Evolutionary conservation across 2,329 filamentous ascomycete species (phyloP), one percentile per base, ranked within the genome.

Genomic region (Colletotrichum spaethianum): DNA sequence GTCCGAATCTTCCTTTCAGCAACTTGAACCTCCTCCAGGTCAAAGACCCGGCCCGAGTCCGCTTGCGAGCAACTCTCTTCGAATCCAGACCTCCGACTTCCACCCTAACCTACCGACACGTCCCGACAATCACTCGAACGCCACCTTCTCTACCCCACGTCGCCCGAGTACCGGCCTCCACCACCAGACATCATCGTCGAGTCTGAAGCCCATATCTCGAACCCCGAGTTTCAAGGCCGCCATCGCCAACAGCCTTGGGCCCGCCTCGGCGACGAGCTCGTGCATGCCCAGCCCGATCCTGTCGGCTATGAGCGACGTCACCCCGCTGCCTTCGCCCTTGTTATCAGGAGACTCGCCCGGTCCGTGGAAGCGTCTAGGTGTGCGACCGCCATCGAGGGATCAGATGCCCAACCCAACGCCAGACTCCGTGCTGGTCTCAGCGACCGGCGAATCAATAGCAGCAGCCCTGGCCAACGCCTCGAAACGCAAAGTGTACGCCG

Each of bases 291-390:
- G 93, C 67, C 93, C 93, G 4, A 89, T 93, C 74, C 89, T 95
- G 66, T 88, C 91, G 71, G 93, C 93, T 56, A 92, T 95, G 90
- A 91, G 91, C 73, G 92, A 94, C 79, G 84, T 96, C 74, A 96
- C 94, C 4, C 93, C 93, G 67, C 83, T 96, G 42, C 93, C 93
- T 3, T 96, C 93, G 28, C 93, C 93, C 4, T 86, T 95, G 56
- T 86, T 93, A 76, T 86, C 86, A 5, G 85, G 85, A 74, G 90
- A 92, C 76, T 93, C 92, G 1, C 89, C 91, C 16, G 90, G 91
- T 33, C 90, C 91, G 28, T 91, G 92, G 92, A 90, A 86, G 79
- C 86, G 85, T 78, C 81, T 91, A 67, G 80, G 81, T 66, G 81
- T 83, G 40, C 83, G 85, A 60, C 86, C 85, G 40, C 80, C 82